phyloP scores from a whole-genome alignment of 257 asterid species.

The Solanum neorickii region DNA sequence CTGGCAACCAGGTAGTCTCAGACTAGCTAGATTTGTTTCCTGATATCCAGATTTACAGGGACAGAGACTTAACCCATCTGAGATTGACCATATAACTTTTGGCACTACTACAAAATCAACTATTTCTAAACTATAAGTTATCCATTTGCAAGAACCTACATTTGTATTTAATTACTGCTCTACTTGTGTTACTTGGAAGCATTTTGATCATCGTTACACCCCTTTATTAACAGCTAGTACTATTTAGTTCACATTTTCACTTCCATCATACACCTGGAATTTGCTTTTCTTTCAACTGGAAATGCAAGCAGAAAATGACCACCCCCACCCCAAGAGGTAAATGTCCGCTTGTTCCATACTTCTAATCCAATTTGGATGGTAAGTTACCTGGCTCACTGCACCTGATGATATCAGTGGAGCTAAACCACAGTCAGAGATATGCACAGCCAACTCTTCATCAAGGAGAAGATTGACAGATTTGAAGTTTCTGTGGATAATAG shows the following conservation, averaged over 20 bases:
- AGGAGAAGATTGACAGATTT: conserved; percentile 87
- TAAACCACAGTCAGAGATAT: conserved; percentile 91
- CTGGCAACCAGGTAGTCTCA: not conserved
- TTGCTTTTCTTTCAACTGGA: not conserved
- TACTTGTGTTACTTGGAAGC: not conserved
- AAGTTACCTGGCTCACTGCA: conserved; percentile 78
- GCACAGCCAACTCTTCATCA: conserved; percentile 79
- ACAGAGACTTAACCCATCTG: not conserved
- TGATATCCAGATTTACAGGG: not conserved
- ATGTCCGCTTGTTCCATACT: not conserved
- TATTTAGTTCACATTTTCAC: not conserved
- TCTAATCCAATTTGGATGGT: not conserved
- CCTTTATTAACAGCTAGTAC: not conserved
- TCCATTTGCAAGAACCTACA: not conserved
- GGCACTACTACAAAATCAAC: not conserved
- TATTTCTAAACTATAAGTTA: not conserved
- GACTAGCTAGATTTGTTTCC: not conserved
- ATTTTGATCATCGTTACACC: not conserved
- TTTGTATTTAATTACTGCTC: not conserved
- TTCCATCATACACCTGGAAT: not conserved
- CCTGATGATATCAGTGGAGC: conserved; percentile 76
- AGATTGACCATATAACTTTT: not conserved
- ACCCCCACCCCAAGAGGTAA: not conserved
- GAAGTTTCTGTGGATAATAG: conserved; percentile 88
- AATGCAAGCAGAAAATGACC: not conserved